Percentiles rank a stretch among this genome's conserved stretches.
These are phyloP conservation scores for Nemania sp. DNA, from an alignment of 2,329 filamentous ascomycete species.

Conservation along the genomic window DNA sequence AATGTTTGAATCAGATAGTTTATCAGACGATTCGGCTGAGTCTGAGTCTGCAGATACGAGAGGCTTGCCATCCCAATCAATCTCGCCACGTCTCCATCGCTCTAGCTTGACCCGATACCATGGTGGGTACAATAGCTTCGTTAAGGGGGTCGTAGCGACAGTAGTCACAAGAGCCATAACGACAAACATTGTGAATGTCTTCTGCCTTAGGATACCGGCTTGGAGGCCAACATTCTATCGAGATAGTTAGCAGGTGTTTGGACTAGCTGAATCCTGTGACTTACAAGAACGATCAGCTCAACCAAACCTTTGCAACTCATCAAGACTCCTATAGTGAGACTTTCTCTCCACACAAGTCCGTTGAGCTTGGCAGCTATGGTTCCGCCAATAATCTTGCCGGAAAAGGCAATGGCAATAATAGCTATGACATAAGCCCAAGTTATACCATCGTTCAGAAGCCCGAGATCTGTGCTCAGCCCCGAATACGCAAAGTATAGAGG, in stretches of 20 bases:
- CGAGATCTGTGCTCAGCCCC: constrained; percentile 84
- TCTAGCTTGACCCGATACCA: constrained; percentile 77
- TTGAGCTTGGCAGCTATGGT: constrained; percentile 75
- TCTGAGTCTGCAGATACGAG: constrained; percentile 49
- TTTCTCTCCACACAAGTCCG: constrained; percentile 88
- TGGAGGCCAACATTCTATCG: constrained; percentile 70
- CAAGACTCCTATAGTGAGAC: constrained; percentile 80
- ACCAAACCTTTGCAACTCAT: constrained; percentile 98
- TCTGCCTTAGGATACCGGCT: constrained; percentile 69
- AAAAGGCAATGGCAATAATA: constrained; percentile 79
- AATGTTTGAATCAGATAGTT: constrained; percentile 49
- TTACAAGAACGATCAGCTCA: constrained; percentile 88
- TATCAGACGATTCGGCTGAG: constrained; percentile 39
- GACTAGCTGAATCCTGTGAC: constrained; percentile 38
- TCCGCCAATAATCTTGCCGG: constrained; percentile 83
- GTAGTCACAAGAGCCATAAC: constrained; percentile 82
- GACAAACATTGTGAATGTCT: constrained; percentile 80
- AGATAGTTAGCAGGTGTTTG: constrained; percentile 18
- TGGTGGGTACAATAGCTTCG: constrained; percentile 68
- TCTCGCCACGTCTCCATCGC: constrained; percentile 63
- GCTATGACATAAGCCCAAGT: constrained; percentile 91
- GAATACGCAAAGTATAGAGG: constrained; percentile 94
- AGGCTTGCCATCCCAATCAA: constrained; percentile 79
- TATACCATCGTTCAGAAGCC: constrained; percentile 77
- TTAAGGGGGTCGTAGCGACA: constrained; percentile 72